Conservation (phyloP, 495 filamentous ascomycete genomes). For the Daldinia decipiens region DNA sequence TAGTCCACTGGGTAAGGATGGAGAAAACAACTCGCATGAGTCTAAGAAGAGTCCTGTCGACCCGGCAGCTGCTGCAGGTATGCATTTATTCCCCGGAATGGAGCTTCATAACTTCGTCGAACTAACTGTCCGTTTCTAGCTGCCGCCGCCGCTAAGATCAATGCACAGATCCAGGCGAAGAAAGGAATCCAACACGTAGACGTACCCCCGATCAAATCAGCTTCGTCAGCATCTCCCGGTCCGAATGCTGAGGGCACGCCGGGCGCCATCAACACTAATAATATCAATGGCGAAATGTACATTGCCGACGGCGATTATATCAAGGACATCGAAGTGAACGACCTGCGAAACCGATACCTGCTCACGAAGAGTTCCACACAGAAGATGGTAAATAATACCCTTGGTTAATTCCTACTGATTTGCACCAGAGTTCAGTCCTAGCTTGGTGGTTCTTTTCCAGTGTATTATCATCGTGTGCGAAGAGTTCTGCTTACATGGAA, state of each 20-base stretch:
- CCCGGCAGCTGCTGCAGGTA: constrained; percentile 89
- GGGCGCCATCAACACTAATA: constrained; percentile 58
- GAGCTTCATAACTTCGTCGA: not conserved
- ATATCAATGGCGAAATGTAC: constrained; percentile 86
- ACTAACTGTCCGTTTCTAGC: constrained; percentile 62
- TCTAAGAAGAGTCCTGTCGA: constrained; percentile 64
- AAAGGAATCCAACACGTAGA: constrained; percentile 95
- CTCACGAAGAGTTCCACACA: constrained; percentile 97
- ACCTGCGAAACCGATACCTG: constrained; percentile 95
- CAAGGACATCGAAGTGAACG: constrained; percentile 98
- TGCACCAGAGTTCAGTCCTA: constrained; percentile 64
- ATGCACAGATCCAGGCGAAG: constrained; percentile 89
- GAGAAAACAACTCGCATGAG: constrained; percentile 62
- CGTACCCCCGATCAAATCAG: constrained; percentile 82
- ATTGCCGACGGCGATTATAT: constrained; percentile 96
- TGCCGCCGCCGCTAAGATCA: constrained; percentile 92
- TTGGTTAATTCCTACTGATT: constrained; percentile 82
- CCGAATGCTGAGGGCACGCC: constrained; percentile 38
- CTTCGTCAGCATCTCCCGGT: constrained; percentile 44
- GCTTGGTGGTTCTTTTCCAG: constrained; percentile 53
- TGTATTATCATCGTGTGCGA: constrained; percentile 63
- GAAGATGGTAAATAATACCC: constrained; percentile 94
- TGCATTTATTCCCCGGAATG: constrained; percentile 27
- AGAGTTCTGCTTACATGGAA: constrained; percentile 85
- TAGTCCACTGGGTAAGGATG: constrained; percentile 74